Conservation (phyloP, 129 eudicot genomes). For the Erigeron canadensis region DNA sequence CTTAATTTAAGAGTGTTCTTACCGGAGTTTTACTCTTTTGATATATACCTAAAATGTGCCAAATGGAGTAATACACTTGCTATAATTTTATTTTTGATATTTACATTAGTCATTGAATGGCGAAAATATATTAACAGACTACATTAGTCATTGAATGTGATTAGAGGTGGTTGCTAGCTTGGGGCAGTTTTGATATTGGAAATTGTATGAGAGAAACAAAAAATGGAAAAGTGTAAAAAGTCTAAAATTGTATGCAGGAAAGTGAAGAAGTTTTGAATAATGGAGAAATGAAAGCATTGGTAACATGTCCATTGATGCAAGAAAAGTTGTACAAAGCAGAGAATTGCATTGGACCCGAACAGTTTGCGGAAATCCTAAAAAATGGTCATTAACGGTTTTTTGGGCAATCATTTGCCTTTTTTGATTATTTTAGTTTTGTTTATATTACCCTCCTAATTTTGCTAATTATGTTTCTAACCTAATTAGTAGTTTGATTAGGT, state of each 20-base stretch:
- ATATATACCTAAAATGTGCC: too few species aligned
- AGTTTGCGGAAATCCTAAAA: slow-evolving; percentile 21
- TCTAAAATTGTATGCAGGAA: slow-evolving; percentile 22
- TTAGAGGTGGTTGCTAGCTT: too few species aligned
- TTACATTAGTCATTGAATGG: neutral
- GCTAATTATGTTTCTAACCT: slow-evolving; percentile 14
- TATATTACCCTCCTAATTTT: slow-evolving; percentile 9
- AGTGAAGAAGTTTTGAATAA: slow-evolving; percentile 25
- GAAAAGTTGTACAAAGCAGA: slow-evolving; percentile 33
- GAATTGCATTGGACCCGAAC: slow-evolving; percentile 31
- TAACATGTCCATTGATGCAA: slow-evolving; percentile 29
- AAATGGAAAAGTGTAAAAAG: neutral
- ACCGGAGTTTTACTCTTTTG: too few species aligned
- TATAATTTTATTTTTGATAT: too few species aligned
- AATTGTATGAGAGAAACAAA: neutral
- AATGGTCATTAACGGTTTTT: neutral
- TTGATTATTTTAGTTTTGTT: neutral
- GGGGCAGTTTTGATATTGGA: too few species aligned
- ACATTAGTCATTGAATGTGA: too few species aligned
- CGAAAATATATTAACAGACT: too few species aligned
- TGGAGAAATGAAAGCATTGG: slow-evolving; percentile 32
- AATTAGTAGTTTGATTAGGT: slow-evolving; percentile 10
- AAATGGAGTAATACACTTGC: too few species aligned
- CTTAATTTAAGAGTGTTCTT: too few species aligned
- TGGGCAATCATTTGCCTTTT: neutral